Conservation (phyloP, 805 yeast species). For the Huiozyma naganishii region DNA sequence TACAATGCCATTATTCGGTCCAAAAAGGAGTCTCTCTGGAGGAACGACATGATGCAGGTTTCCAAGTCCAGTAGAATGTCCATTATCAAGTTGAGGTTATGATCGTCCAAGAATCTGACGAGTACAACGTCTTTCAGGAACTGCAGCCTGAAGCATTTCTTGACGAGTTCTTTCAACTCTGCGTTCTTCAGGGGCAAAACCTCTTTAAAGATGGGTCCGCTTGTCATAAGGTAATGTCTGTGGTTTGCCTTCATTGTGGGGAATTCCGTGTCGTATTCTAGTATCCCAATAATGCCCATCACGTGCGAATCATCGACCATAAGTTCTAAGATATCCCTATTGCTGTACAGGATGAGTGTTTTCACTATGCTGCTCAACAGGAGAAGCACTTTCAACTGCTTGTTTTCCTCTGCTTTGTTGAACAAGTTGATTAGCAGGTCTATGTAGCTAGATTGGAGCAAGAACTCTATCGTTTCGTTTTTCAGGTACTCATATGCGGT, state of each 20-base stretch:
- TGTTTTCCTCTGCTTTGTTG: constrained; percentile 41
- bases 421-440: constrained; percentile 42
- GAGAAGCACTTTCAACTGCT: constrained; percentile 47
- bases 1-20: constrained; percentile 51
- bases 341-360: constrained; percentile 61
- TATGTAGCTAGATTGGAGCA: constrained; percentile 46
- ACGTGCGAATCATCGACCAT: constrained; percentile 43
- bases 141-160: constrained; percentile 66
- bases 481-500: constrained; percentile 49
- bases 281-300: constrained; percentile 58
- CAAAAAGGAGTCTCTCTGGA: constrained; percentile 35
- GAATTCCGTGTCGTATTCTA: constrained; percentile 85
- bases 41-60: constrained; percentile 25
- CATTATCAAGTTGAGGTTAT: constrained; percentile 53
- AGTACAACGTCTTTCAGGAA: constrained; percentile 80
- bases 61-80: constrained; percentile 27
- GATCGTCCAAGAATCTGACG: constrained; percentile 74
- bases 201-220: constrained; percentile 44
- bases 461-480: constrained; percentile 46
- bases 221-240: constrained; percentile 52
- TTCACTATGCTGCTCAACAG: constrained; percentile 65
- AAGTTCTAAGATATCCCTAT: constrained; percentile 46
- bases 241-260: constrained; percentile 75
- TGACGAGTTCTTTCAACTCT: constrained; percentile 44
- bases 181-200: constrained; percentile 53